Conservation (phyloP, 176 grass and related monocot genomes). For the Dactylis glomerata region DNA sequence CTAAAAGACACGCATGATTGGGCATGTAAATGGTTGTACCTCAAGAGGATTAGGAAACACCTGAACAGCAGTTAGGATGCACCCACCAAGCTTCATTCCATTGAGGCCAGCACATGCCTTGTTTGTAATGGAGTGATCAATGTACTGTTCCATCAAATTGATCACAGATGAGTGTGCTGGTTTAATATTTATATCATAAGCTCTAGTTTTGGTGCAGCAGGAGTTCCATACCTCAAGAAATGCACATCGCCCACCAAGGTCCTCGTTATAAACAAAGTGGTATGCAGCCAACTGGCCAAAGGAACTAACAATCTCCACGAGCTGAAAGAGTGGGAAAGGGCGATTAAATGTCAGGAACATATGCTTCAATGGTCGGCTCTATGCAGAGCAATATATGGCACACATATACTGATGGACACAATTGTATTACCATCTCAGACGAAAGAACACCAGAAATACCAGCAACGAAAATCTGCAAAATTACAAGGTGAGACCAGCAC, state of each 20-base stretch:
- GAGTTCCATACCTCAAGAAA: slow-evolving; percentile 82
- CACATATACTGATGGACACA: slow-evolving; percentile 13
- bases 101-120: slow-evolving; percentile 95
- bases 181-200: slow-evolving; percentile 9
- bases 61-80: slow-evolving; percentile 64
- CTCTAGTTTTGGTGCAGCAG: slow-evolving; percentile 14
- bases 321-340: slow-evolving; percentile 55
- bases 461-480: slow-evolving; percentile 85
- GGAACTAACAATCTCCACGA: slow-evolving; percentile 82
- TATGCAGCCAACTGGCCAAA: slow-evolving; percentile 80
- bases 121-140: slow-evolving; percentile 68
- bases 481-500: slow-evolving; percentile 28
- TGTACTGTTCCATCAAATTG: slow-evolving; percentile 59
- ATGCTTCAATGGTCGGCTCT: slow-evolving; percentile 5
- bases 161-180: slow-evolving; percentile 14
- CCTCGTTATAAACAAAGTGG: slow-evolving; percentile 56
- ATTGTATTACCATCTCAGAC: slow-evolving; percentile 67
- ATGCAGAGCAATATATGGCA: slow-evolving; percentile 27
- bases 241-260: slow-evolving; percentile 67
- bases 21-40: slow-evolving; percentile 36
- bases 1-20: slow-evolving; percentile 25
- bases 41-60: slow-evolving; percentile 47
- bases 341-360: slow-evolving; percentile 10
- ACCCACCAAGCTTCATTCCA: slow-evolving; percentile 86
- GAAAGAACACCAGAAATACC: slow-evolving; percentile 77